Conservation (phyloP, 2,329 filamentous ascomycete genomes). For the Paraconiothyrium brasiliense region DNA sequence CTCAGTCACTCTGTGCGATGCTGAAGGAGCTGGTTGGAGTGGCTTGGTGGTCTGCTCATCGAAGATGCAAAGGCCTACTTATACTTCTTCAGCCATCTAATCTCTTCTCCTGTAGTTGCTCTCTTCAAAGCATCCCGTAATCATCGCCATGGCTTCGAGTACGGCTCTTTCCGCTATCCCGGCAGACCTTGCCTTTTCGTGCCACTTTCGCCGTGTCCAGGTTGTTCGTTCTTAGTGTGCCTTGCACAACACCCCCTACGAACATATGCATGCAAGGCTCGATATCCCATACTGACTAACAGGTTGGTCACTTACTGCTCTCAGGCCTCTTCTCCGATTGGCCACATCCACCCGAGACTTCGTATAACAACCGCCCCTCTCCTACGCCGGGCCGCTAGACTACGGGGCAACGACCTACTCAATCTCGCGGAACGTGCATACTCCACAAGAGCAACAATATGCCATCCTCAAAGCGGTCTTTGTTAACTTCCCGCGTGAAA, state of each 20-base stretch:
- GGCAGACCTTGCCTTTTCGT: background rate
- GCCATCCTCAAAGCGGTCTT: conserved; percentile 11
- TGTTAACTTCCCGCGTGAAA: conserved; percentile 10
- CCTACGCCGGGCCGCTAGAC: conserved; percentile 4
- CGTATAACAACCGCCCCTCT: background rate
- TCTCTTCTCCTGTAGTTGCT: background rate
- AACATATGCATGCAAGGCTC: conserved; percentile 12
- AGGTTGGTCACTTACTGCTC: background rate
- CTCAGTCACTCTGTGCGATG: conserved; percentile 8
- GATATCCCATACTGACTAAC: conserved; percentile 30
- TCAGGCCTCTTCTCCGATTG: conserved; percentile 5
- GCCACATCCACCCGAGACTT: background rate
- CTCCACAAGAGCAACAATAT: background rate
- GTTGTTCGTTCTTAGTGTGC: background rate
- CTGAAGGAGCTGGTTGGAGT: conserved; percentile 21
- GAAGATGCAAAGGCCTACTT: conserved; percentile 29
- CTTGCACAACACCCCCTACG: conserved; percentile 1
- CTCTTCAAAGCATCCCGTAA: conserved; percentile 23
- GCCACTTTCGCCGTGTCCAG: background rate
- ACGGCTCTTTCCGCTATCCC: background rate
- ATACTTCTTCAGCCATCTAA: conserved; percentile 27
- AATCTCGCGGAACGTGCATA: background rate
- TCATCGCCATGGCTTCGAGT: conserved; percentile 11
- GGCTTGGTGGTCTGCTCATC: conserved; percentile 21
- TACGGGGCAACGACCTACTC: background rate